These are phyloP conservation scores for Waltergamsia citrina DNA, from an alignment of 2,329 filamentous ascomycete species.

Conservation along the genomic window DNA sequence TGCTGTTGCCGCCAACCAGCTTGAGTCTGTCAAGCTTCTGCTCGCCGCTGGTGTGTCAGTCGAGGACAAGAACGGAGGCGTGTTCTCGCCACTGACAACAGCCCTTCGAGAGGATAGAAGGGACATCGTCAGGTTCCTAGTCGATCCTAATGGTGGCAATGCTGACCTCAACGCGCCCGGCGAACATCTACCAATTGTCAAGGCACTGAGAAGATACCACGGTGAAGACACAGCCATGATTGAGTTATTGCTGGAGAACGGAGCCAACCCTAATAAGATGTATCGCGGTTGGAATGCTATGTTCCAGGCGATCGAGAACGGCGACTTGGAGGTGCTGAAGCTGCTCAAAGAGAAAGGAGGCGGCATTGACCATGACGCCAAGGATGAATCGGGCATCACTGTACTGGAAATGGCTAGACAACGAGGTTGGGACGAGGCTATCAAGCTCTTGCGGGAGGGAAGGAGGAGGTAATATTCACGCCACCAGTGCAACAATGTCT, in stretches of 20 bases:
- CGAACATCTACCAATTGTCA: slow-evolving; percentile 63
- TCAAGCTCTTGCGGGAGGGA: slow-evolving; percentile 28
- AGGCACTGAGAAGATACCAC: slow-evolving; percentile 51
- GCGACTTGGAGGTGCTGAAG: slow-evolving; percentile 42
- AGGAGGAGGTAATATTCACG: too few species aligned
- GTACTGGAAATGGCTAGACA: slow-evolving; percentile 49
- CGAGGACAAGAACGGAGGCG: slow-evolving; percentile 63
- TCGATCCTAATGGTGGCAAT: slow-evolving; percentile 41
- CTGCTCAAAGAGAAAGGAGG: slow-evolving; percentile 36
- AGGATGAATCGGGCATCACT: slow-evolving; percentile 42
- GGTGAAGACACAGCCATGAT: slow-evolving; percentile 49
- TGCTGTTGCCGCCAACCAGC: slow-evolving; percentile 56
- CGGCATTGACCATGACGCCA: slow-evolving; percentile 39
- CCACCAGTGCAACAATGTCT: too few species aligned
- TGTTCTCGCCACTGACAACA: slow-evolving; percentile 61
- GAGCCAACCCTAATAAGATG: slow-evolving; percentile 58
- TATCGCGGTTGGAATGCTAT: slow-evolving; percentile 59
- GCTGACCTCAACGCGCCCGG: slow-evolving; percentile 59
- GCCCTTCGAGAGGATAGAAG: slow-evolving; percentile 54
- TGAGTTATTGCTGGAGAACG: slow-evolving; percentile 50
- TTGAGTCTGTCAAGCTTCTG: slow-evolving; percentile 58
- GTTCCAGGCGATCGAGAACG: slow-evolving; percentile 57
- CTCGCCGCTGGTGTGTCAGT: slow-evolving; percentile 55
- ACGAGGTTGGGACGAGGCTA: slow-evolving; percentile 49
- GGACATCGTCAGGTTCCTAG: slow-evolving; percentile 51